Evolutionary conservation across 352 stramenopile genomes (phyloP).

Genomic region (Discostella stelligera): DNA sequence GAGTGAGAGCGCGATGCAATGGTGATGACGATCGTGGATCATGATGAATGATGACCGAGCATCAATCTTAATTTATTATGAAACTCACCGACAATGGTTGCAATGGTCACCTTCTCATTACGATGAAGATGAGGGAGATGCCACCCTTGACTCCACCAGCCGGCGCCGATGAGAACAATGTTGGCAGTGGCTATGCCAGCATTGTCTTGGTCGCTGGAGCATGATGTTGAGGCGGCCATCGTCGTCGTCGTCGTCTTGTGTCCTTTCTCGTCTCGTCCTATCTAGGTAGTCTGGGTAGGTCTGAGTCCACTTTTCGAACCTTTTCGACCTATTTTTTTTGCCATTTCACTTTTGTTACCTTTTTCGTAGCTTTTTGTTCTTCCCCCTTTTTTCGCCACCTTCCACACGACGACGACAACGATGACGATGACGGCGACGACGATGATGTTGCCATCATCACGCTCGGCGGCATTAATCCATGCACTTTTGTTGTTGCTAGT

Average conservation of each 20-base stretch:
- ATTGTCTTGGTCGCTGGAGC: not conserved
- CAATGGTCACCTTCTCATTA: conserved; percentile 50
- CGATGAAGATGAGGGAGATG: conserved; percentile 62
- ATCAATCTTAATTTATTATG: not conserved
- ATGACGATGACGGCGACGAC: too few species aligned
- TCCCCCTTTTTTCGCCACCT: too few species aligned
- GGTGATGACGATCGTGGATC: not conserved
- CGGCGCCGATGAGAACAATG: conserved; percentile 62
- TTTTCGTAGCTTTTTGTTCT: too few species aligned
- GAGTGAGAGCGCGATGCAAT: not conserved
- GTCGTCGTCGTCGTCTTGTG: too few species aligned
- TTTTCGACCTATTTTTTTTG: too few species aligned
- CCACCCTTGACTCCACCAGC: conserved; percentile 58
- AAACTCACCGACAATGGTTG: conserved; percentile 63
- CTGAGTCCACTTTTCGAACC: too few species aligned
- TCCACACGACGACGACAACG: too few species aligned
- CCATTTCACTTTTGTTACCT: too few species aligned
- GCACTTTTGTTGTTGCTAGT: not conserved
- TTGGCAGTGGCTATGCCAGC: conserved; percentile 15
- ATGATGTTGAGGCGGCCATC: too few species aligned
- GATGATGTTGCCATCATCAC: not conserved
- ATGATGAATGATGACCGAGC: not conserved
- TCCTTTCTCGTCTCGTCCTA: too few species aligned
- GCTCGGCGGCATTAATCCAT: not conserved
- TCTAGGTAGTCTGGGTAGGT: too few species aligned